phyloP scores from a whole-genome alignment of 768 basidiomycete species.

The Chalciporus sphaerocephalus region DNA sequence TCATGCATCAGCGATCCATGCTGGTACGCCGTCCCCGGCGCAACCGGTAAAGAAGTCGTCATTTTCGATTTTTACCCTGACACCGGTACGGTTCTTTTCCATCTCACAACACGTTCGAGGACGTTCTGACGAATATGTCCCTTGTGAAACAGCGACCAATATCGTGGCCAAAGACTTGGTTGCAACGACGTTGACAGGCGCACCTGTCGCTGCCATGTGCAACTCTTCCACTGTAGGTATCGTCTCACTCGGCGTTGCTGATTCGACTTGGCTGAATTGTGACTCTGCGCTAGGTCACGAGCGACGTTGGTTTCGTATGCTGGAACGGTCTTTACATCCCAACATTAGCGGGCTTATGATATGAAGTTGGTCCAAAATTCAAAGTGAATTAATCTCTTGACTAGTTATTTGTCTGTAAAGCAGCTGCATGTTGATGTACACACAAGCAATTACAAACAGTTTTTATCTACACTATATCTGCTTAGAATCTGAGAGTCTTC shows the following conservation, averaged over 20 bases:
- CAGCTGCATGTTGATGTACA: conserved; percentile 23
- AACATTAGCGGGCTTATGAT: conserved; percentile 30
- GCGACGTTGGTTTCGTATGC: conserved; percentile 49
- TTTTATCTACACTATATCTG: conserved; percentile 21
- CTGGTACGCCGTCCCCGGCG: conserved; percentile 53
- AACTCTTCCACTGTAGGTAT: conserved; percentile 41
- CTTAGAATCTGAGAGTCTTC: neutral
- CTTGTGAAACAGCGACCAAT: conserved; percentile 35
- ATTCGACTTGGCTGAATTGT: neutral
- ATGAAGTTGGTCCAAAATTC: no score
- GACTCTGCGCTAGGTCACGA: conserved; percentile 33
- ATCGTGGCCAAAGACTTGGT: conserved; percentile 47
- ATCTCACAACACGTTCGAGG: no score
- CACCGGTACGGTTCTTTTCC: conserved; percentile 37
- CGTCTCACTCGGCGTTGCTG: neutral
- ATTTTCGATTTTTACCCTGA: conserved; percentile 56
- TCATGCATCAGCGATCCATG: conserved; percentile 45
- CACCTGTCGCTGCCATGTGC: conserved; percentile 50
- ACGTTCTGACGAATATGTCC: no score
- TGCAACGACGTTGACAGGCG: conserved; percentile 42
- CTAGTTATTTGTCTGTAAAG: conserved; percentile 13
- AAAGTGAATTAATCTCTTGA: no score
- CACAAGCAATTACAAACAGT: conserved; percentile 25
- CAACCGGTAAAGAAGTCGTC: conserved; percentile 54
- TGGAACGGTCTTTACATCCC: conserved; percentile 43